These are phyloP conservation scores for Coriaria nepalensis DNA, from an alignment of 306 rosid species.

Conservation along the genomic window DNA sequence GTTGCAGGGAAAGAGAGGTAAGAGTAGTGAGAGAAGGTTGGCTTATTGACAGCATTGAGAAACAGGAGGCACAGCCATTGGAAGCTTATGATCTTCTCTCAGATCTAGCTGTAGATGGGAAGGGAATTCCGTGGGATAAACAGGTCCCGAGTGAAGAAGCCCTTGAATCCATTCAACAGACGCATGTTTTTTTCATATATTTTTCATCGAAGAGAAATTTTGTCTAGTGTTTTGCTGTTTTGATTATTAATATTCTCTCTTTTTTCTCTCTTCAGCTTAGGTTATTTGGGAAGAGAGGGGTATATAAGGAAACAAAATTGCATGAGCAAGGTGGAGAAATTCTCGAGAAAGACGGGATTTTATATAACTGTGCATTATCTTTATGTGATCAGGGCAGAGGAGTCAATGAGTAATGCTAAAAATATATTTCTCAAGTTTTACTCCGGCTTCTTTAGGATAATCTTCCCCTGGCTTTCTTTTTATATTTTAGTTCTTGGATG, in stretches of 20 bases:
- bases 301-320: slow-evolving; percentile 55
- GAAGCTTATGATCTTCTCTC: slow-evolving; percentile 60
- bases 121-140: slow-evolving; percentile 75
- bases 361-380: slow-evolving; percentile 74
- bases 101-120: slow-evolving; percentile 60
- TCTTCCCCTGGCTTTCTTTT: background rate
- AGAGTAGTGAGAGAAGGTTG: slow-evolving; percentile 62
- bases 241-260: too few relatives aligned
- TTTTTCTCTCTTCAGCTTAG: slow-evolving; percentile 82
- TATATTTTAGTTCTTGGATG: slow-evolving; percentile 8
- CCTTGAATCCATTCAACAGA: slow-evolving; percentile 57
- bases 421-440: too few relatives aligned
- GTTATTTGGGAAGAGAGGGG: slow-evolving; percentile 74
- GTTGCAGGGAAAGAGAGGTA: slow-evolving; percentile 51
- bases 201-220: too few relatives aligned
- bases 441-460: background rate
- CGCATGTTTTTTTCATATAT: slow-evolving; percentile 33
- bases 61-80: slow-evolving; percentile 70
- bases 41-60: slow-evolving; percentile 58
- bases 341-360: slow-evolving; percentile 47
- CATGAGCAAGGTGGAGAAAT: slow-evolving; percentile 58
- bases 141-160: slow-evolving; percentile 71
- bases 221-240: too few relatives aligned
- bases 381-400: slow-evolving; percentile 58
- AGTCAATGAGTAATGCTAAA: slow-evolving; percentile 49